Evolutionary conservation across 2,329 filamentous ascomycete genomes (phyloP).

Genomic region (Colletotrichum shisoi): DNA sequence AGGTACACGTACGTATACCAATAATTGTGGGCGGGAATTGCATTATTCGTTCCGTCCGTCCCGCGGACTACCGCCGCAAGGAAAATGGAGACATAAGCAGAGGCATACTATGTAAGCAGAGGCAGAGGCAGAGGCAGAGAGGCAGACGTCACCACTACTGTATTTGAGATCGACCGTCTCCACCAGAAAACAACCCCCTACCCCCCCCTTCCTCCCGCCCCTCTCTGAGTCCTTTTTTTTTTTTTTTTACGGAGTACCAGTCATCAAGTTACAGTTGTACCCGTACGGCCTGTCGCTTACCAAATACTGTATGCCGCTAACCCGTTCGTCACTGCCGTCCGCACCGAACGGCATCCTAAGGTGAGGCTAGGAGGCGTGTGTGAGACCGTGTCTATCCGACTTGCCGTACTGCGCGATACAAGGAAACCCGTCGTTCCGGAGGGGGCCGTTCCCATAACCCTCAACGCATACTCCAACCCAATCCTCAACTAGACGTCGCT

Average conservation of each 20-base stretch:
- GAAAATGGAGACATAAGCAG: neutral
- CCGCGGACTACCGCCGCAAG: neutral
- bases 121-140: neutral
- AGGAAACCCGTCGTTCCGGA: neutral
- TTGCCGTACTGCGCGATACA: neutral
- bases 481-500: neutral
- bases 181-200: neutral
- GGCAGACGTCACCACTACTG: slow-evolving; percentile 32
- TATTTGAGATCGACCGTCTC: slow-evolving; percentile 28
- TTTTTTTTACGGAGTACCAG: no score
- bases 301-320: neutral
- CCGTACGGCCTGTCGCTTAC: no score
- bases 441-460: neutral
- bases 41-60: slow-evolving; percentile 25
- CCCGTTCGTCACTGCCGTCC: no score
- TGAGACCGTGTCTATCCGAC: neutral
- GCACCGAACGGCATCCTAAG: slow-evolving; percentile 3
- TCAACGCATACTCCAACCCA: neutral
- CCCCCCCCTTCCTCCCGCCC: neutral
- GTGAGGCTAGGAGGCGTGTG: neutral
- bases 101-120: no score
- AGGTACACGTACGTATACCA: neutral
- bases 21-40: slow-evolving; percentile 4
- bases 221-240: neutral
- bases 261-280: no score